A percentile compares a stretch with the other conserved stretches of the same genome.
Evolutionary conservation across 148 eudicot genomes (phyloP).

Genomic region (Rhododendron griersonianum): DNA sequence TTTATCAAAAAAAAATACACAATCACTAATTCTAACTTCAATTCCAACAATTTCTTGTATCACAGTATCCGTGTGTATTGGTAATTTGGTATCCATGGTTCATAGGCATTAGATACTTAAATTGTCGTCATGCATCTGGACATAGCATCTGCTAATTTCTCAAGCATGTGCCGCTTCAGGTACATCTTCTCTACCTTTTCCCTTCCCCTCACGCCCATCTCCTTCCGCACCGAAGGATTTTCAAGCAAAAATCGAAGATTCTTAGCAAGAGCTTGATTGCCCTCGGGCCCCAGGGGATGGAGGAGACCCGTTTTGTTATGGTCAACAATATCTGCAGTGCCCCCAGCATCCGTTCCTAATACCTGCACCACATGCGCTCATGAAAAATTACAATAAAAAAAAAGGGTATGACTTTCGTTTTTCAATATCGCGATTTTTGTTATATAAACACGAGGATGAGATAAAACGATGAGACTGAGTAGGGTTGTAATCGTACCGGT

Average conservation of each 20-base stretch:
- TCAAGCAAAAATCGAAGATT: constrained; percentile 62
- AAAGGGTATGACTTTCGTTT: background rate
- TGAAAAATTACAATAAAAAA: background rate
- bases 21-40: no score
- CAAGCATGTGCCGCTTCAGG: constrained; percentile 82
- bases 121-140: constrained; percentile 61
- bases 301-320: constrained; percentile 80
- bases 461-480: constrained; percentile 8
- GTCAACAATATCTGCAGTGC: constrained; percentile 86
- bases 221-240: constrained; percentile 57
- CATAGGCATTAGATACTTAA: background rate
- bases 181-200: constrained; percentile 76
- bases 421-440: background rate
- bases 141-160: constrained; percentile 67
- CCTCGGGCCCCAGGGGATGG: constrained; percentile 73
- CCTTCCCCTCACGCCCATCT: constrained; percentile 81
- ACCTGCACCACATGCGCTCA: constrained; percentile 44
- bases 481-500: constrained; percentile 52
- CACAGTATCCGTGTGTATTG: no score
- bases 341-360: constrained; percentile 94
- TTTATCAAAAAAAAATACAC: no score
- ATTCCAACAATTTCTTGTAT: no score
- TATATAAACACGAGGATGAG: background rate
- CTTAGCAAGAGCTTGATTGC: constrained; percentile 57
- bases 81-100: background rate